phyloP scores from a whole-genome alignment of 306 rosid species.

The Carpinus viminea region DNA sequence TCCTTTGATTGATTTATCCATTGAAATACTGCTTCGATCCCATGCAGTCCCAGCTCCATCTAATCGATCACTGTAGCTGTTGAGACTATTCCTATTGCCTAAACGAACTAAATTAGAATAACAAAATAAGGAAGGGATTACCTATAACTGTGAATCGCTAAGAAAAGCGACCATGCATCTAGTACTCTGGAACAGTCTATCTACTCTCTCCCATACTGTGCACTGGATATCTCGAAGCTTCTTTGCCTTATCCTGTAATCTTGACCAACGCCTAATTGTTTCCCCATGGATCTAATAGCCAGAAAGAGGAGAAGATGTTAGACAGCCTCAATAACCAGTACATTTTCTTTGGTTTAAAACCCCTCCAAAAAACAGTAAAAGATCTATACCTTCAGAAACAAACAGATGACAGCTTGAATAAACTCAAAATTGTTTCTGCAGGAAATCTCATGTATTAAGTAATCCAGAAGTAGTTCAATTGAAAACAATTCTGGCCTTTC shows the following conservation, averaged over 20 bases:
- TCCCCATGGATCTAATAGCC: conserved; percentile 77
- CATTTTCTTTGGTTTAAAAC: background rate
- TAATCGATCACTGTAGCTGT: background rate
- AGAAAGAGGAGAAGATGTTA: conserved; percentile 19
- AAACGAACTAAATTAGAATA: background rate
- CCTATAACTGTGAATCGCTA: conserved; percentile 67
- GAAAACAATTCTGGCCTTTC: conserved; percentile 60
- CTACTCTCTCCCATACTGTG: conserved; percentile 75
- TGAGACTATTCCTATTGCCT: background rate
- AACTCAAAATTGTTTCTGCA: conserved; percentile 85
- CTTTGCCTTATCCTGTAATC: conserved; percentile 74
- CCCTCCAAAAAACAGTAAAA: background rate
- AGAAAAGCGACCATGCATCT: conserved; percentile 83
- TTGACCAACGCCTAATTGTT: conserved; percentile 63
- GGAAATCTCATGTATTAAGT: conserved; percentile 71
- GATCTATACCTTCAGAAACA: conserved; percentile 75
- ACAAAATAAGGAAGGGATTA: conserved; percentile 19
- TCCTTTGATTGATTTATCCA: conserved; percentile 6
- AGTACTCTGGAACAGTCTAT: conserved; percentile 66
- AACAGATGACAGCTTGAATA: conserved; percentile 79
- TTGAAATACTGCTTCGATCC: background rate
- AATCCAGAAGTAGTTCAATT: conserved; percentile 75
- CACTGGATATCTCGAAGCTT: conserved; percentile 75
- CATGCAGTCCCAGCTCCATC: background rate
- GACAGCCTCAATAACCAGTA: background rate